Base-by-base conservation (phyloP, 129 eudicot genomes). In the Deinandra increscens region DNA sequence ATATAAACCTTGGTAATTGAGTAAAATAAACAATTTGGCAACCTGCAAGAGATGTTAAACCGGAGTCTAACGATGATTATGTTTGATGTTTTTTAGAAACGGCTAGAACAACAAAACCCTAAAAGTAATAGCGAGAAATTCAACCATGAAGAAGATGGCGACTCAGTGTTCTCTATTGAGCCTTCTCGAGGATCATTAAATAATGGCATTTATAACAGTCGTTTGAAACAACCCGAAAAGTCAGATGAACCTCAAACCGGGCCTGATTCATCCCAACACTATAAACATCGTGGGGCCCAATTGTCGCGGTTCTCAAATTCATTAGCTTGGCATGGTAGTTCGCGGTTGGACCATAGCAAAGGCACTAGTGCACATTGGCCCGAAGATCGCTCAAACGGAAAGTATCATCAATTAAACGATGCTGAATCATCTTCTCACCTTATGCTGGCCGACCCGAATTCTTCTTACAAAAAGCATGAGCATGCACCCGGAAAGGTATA, bases 241-340 rank as follows among this genome's bases (percentile, higher is more conserved):
- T 54, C 69, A 46, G 73, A 78, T 33, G 85, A 64, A 33, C 36
- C 74, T 71, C 81, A 67, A 34, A 14, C 12, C n/a, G 75, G 72
- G 70, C 42, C 73, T 23, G 81, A 82, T 68, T 84, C 85, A 59
- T 64, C 78, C 48, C 91, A 85, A 74, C 76, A 83, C 58, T 80
- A 70, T 36, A 86, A 72, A 70, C 69, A 80, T 18, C 83, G 77
- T 50, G 88, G 81, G 61, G 80, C 85, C n/a, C 87, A 81, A 4
- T 66, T 89, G 72, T 84, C 94, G 42, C 75, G 78, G 64, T 89
- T 86, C 71, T 89, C 96, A 58, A 86, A 74, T 60, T 89, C 96
- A 11, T 86, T 89, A 59, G 94, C 94, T 3, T 82, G 79, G 69
- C 88, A 74, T 70, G 96, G 96, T 64, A 80, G 86, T 74, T 86